Evolutionary conservation across 331 rosid genomes (phyloP).

Genomic region (Stylosanthes scabra): DNA sequence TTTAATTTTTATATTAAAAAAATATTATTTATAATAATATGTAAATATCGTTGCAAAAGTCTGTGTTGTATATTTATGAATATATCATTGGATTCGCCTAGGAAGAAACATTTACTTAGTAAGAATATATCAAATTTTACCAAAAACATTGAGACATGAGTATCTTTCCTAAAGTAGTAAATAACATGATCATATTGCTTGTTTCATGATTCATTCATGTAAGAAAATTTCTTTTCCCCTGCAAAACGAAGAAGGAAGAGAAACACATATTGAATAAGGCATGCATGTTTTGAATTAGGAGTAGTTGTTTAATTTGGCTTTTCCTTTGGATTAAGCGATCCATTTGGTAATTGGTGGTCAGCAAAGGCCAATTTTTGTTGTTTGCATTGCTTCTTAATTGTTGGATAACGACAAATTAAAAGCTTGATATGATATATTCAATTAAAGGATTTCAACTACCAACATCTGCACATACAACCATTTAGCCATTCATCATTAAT

Average conservation of each 20-base stretch:
- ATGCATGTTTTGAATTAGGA: constrained; percentile 4
- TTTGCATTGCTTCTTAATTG: not conserved
- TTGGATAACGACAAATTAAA: not conserved
- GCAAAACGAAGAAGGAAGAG: not conserved
- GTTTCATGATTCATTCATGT: not conserved
- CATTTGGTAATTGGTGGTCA: constrained; percentile 20
- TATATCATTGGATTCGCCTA: too few relatives aligned
- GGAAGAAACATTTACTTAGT: too few relatives aligned
- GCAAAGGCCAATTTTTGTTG: constrained; percentile 30
- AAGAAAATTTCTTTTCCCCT: not conserved
- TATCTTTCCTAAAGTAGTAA: not conserved
- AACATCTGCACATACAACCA: not conserved
- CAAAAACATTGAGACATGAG: too few relatives aligned
- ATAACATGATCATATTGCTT: not conserved
- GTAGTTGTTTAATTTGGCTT: not conserved
- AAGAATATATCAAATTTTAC: too few relatives aligned
- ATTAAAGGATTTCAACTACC: constrained; percentile 13
- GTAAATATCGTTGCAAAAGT: too few relatives aligned
- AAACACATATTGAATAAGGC: too few relatives aligned
- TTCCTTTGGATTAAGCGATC: constrained; percentile 20
- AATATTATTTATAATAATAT: too few relatives aligned
- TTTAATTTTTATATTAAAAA: too few relatives aligned
- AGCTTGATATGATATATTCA: not conserved
- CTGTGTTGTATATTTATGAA: too few relatives aligned
- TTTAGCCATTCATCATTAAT: not conserved